Evolutionary conservation across 2,329 filamentous ascomycete genomes (phyloP).

Genomic region (Fusarium piperis): DNA sequence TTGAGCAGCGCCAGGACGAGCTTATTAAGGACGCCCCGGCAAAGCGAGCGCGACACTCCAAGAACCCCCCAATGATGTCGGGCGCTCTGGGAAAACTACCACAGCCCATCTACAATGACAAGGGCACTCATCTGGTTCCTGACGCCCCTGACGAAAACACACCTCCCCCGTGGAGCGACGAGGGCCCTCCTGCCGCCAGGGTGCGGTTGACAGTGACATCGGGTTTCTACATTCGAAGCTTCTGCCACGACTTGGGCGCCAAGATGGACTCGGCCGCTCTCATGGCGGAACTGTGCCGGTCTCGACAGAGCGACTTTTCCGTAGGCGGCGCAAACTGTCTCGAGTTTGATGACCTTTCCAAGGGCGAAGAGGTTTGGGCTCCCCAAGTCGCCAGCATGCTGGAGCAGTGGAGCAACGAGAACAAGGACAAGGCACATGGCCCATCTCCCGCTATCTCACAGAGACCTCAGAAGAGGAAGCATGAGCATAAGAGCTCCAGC

Average conservation of each 20-base stretch:
- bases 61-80: constrained; percentile 63
- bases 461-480: constrained; percentile 36
- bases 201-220: constrained; percentile 93
- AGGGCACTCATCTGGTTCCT: constrained; percentile 65
- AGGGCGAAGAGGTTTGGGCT: constrained; percentile 84
- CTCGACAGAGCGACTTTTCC: constrained; percentile 82
- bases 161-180: constrained; percentile 66
- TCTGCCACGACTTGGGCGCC: constrained; percentile 90
- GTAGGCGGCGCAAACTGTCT: constrained; percentile 77
- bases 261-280: constrained; percentile 83
- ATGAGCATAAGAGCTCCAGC: constrained; percentile 12
- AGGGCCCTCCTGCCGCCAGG: constrained; percentile 78
- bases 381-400: constrained; percentile 70
- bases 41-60: constrained; percentile 45
- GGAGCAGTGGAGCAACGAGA: constrained; percentile 53
- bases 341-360: constrained; percentile 78
- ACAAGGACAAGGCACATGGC: constrained; percentile 39
- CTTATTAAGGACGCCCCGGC: constrained; percentile 62
- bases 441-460: constrained; percentile 33
- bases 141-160: constrained; percentile 57
- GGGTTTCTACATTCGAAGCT: constrained; percentile 94
- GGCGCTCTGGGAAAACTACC: constrained; percentile 64
- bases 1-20: constrained; percentile 66
- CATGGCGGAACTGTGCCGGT: constrained; percentile 86
- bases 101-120: constrained; percentile 50